Evolutionary conservation across 371 early-diverging fungal species (phyloP).

Genomic region (Mortierella polycephala): DNA sequence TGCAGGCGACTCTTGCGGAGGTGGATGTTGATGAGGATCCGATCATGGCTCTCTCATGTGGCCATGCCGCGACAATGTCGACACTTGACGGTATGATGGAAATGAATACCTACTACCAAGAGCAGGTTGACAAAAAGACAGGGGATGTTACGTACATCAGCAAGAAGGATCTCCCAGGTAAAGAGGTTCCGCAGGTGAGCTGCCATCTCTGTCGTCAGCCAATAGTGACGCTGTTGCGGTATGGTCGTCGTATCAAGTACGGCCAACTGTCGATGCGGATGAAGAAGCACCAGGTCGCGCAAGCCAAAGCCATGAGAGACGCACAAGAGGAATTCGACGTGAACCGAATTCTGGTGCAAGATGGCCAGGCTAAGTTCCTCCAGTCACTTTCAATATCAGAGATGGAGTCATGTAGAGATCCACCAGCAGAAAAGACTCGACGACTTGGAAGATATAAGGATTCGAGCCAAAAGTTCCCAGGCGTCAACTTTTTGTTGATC

Average conservation of each 20-base stretch:
- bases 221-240: constrained; percentile 9
- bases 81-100: constrained; percentile 54
- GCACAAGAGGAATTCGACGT: neutral
- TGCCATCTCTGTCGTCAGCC: constrained; percentile 5
- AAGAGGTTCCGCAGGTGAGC: neutral
- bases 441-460: too few species aligned
- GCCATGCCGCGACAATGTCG: constrained; percentile 54
- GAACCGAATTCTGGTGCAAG: too few species aligned
- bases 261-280: neutral
- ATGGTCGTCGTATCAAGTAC: constrained; percentile 20
- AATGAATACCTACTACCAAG: constrained; percentile 38
- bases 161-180: constrained; percentile 4
- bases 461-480: too few species aligned
- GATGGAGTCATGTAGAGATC: too few species aligned
- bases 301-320: neutral
- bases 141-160: neutral
- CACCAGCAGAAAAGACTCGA: too few species aligned
- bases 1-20: constrained; percentile 7
- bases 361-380: too few species aligned
- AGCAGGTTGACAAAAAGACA: neutral
- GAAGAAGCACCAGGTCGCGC: neutral
- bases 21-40: constrained; percentile 52
- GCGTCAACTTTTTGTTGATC: too few species aligned
- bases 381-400: too few species aligned
- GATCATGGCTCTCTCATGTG: constrained; percentile 54